A percentile compares a stretch with the other conserved stretches of the same genome.
phyloP scores from a whole-genome alignment of 179 eudicot species.

The Silene coronaria region DNA sequence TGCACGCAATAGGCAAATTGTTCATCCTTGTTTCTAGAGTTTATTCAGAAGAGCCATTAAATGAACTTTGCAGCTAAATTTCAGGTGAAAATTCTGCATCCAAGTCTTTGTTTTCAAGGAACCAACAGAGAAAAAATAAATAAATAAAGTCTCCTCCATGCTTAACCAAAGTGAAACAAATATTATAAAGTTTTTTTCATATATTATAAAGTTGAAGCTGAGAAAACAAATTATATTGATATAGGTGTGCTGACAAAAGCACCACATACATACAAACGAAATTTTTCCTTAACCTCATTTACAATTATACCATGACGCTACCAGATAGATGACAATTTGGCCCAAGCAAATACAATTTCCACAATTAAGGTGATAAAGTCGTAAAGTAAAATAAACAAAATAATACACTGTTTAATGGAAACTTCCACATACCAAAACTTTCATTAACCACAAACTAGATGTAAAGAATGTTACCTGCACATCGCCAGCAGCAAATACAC shows the following conservation, averaged over 20 bases:
- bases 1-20: not conserved
- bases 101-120: not conserved
- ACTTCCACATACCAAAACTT: not conserved
- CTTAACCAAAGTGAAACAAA: not conserved
- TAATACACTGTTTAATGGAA: not conserved
- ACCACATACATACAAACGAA: not conserved
- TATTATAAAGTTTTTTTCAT: not conserved
- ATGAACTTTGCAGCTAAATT: not conserved
- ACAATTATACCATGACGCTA: not conserved
- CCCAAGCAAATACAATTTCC: not conserved
- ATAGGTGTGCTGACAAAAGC: not conserved
- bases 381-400: not conserved
- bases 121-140: not conserved
- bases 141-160: not conserved
- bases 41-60: not conserved
- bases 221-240: too few relatives aligned
- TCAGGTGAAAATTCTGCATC: not conserved
- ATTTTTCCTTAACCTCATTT: not conserved
- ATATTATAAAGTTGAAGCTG: not conserved
- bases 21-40: not conserved
- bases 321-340: conserved; percentile 1
- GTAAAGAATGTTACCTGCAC: conserved; percentile 61
- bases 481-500: conserved; percentile 99
- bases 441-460: not conserved
- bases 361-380: not conserved